These are phyloP conservation scores for Exophiala lecanii-corni DNA, from an alignment of 2,329 filamentous ascomycete species.

Conservation along the genomic window DNA sequence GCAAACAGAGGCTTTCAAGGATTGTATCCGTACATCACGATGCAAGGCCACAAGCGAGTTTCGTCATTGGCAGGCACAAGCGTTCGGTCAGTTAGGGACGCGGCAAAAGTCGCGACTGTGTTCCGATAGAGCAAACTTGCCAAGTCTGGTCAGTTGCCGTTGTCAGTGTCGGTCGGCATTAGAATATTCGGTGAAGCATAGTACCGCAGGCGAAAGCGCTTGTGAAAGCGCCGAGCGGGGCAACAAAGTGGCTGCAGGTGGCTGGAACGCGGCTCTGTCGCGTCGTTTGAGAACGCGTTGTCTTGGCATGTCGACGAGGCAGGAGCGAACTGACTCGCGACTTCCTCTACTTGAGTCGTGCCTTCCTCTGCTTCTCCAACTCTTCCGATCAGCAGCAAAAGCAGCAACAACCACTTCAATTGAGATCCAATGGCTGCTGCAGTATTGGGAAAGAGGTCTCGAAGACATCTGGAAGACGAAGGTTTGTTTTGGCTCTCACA, in stretches of 20 bases:
- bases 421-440: slow-evolving; percentile 27
- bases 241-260: slow-evolving; percentile 3
- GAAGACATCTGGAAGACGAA: slow-evolving; percentile 34
- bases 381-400: slow-evolving; percentile 23
- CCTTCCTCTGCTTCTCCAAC: slow-evolving; percentile 15
- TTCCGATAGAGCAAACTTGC: slow-evolving; percentile 13
- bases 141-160: slow-evolving; percentile 7
- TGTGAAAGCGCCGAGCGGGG: neutral
- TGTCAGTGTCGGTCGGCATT: neutral
- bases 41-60: neutral
- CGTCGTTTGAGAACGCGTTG: slow-evolving; percentile 7
- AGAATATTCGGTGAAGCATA: slow-evolving; percentile 16
- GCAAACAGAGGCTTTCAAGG: slow-evolving; percentile 1
- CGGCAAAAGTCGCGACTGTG: neutral
- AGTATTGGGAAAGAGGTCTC: slow-evolving; percentile 42
- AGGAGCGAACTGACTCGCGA: slow-evolving; percentile 13
- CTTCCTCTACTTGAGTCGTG: slow-evolving; percentile 14
- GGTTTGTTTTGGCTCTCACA: slow-evolving; percentile 32
- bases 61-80: neutral
- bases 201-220: neutral
- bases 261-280: slow-evolving; percentile 1
- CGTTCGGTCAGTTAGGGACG: neutral
- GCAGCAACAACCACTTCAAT: slow-evolving; percentile 37
- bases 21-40: neutral
- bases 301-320: slow-evolving; percentile 7